Conservation (phyloP, 2,329 filamentous ascomycete genomes). For the Teratosphaeria destructans region DNA sequence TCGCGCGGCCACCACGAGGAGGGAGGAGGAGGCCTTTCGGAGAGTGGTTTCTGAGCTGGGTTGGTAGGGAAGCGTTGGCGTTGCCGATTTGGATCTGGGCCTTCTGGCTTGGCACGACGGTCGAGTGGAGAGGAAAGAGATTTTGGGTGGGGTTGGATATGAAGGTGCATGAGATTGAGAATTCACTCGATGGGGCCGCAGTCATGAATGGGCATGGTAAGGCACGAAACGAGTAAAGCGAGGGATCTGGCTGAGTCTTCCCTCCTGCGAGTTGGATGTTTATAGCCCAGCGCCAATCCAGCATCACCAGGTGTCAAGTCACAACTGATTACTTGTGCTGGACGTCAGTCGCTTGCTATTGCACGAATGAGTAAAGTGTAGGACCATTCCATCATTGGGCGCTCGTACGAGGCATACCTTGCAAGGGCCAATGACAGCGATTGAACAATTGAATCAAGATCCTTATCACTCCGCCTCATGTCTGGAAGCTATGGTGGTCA, state of each 20-base stretch:
- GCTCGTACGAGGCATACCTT: no score
- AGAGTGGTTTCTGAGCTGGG: slow-evolving; percentile 73
- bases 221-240: background rate
- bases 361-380: no score
- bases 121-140: slow-evolving; percentile 73
- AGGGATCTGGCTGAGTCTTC: background rate
- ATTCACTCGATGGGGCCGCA: background rate
- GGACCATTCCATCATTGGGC: no score
- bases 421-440: no score
- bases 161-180: slow-evolving; percentile 50
- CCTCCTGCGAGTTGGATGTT: no score
- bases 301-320: no score
- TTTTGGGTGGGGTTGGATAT: slow-evolving; percentile 80
- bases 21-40: slow-evolving; percentile 46
- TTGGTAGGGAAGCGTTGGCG: slow-evolving; percentile 71
- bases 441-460: no score
- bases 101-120: slow-evolving; percentile 75
- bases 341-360: no score
- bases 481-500: background rate
- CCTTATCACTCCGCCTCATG: background rate
- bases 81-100: slow-evolving; percentile 87
- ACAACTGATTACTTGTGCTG: no score
- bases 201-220: background rate
- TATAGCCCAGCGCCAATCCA: no score
- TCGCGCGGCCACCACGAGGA: slow-evolving; percentile 46